Evolutionary conservation across 768 basidiomycete genomes (phyloP), one percentile per base, ranked within the genome.

Genomic region (Tricholoma bakamatsutake): DNA sequence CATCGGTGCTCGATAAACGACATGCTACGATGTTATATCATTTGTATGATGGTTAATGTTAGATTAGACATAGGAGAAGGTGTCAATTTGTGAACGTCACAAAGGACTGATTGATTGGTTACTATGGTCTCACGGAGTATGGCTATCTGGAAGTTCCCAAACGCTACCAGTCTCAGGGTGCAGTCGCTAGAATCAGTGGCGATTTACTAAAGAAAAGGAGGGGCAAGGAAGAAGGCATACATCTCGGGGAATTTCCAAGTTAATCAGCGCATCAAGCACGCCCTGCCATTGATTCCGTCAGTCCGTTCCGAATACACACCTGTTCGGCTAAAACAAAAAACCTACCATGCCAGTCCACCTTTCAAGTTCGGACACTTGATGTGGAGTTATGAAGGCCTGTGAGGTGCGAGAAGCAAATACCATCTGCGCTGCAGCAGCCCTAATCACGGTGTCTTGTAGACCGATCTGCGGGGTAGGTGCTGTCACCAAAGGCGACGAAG

Each of bases 341-440:
- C 71, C 53, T 58, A 77, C 80, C 67, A 73, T 66, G 18, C 81
- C 80, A 48, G 79, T 75, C 85, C 84, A 87, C 21, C 72, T 69
- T 65, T 93, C 88, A 10, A 84, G 64, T 54, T 73, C 73, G 8
- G 67, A 68, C 28, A 90, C 88, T 53, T 80, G 72, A 37, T 81
- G 73, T 5, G 90, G 90, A 3, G 81, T 82, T 63, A 93, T 91
- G 63, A 92, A 90, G 58, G 80, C 87, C 59, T 76, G 78, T 27
- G 87, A 85, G 40, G 74, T 76, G 48, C 90, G 81, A 42, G 84
- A 79, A n/a, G 90, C 90, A 64, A 89, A 93, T 4, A 91, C 80
- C 80, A 91, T 88, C 57, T 92, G 90, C 18, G 81, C 81, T 13
- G 87, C 85, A 13, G 90, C 87, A n/a, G 86, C 90, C 61, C 80